A percentile compares a stretch with the other conserved stretches of the same genome.
Evolutionary conservation across 139 green algal species (phyloP).

Genomic region (Coccomyxa sp.): DNA sequence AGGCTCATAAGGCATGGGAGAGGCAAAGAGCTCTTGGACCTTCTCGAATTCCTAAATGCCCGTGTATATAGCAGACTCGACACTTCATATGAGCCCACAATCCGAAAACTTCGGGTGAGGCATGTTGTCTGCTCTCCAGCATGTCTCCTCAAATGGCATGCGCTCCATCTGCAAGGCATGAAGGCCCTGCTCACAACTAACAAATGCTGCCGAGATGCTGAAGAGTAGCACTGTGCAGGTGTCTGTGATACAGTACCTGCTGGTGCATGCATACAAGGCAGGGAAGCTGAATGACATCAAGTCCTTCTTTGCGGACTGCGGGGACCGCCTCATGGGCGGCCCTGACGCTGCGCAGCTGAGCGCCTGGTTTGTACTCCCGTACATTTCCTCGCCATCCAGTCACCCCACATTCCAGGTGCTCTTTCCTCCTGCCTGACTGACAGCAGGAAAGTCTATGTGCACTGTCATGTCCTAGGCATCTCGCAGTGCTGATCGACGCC

Average conservation of each 20-base stretch:
- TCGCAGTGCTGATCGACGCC: neutral
- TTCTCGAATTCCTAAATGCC: slow-evolving; percentile 29
- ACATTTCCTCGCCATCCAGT: slow-evolving; percentile 24
- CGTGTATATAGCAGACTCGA: slow-evolving; percentile 33
- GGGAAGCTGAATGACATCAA: slow-evolving; percentile 9
- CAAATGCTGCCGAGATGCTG: neutral
- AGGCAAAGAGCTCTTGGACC: slow-evolving; percentile 18
- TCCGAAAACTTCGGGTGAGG: slow-evolving; percentile 34
- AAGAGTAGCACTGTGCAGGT: neutral
- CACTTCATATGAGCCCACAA: slow-evolving; percentile 22
- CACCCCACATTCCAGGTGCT: slow-evolving; percentile 48
- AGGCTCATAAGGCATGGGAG: slow-evolving; percentile 25
- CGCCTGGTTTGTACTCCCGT: slow-evolving; percentile 48
- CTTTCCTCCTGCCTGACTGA: too few relatives aligned
- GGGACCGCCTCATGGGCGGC: slow-evolving; percentile 25
- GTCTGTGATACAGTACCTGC: slow-evolving; percentile 26
- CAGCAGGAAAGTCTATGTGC: neutral
- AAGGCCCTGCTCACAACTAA: neutral
- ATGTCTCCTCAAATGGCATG: too few relatives aligned
- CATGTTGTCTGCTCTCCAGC: too few relatives aligned
- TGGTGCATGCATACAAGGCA: slow-evolving; percentile 28
- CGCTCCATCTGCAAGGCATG: neutral
- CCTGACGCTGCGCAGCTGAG: slow-evolving; percentile 30
- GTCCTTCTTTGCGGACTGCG: slow-evolving; percentile 36
- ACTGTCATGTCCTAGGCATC: neutral